A percentile compares a stretch with the other conserved stretches of the same genome.
Conservation (phyloP, 768 basidiomycete species). For the Lactifluus subvellereus region DNA sequence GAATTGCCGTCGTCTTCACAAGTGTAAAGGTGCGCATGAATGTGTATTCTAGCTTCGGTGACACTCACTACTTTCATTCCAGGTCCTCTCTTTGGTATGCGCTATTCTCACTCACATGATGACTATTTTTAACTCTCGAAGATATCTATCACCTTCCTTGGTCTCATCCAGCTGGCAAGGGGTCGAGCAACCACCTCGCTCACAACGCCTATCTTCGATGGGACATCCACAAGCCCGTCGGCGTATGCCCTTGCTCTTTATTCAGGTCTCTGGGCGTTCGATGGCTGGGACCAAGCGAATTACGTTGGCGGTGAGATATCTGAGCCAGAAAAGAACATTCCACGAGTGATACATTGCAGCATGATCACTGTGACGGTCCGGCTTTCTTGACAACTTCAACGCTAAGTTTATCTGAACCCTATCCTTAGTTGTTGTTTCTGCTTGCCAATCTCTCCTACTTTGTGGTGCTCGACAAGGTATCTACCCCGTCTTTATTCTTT, state of each 20-base stretch:
- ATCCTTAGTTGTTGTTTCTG: slow-evolving; percentile 60
- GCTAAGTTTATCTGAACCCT: slow-evolving; percentile 15
- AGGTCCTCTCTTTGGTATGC: slow-evolving; percentile 65
- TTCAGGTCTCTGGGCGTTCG: slow-evolving; percentile 92
- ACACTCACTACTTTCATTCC: not conserved
- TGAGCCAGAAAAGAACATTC: slow-evolving; percentile 79
- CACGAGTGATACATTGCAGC: slow-evolving; percentile 83
- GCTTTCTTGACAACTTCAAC: slow-evolving; percentile 10
- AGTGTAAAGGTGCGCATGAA: slow-evolving; percentile 61
- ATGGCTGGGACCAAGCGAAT: slow-evolving; percentile 93
- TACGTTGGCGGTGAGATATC: slow-evolving; percentile 88
- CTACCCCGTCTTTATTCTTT: not conserved
- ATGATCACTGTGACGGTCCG: slow-evolving; percentile 77
- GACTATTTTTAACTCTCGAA: slow-evolving; percentile 29
- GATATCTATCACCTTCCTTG: slow-evolving; percentile 71
- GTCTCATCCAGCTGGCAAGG: slow-evolving; percentile 67
- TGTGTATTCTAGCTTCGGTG: too few species aligned
- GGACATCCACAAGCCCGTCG: slow-evolving; percentile 72
- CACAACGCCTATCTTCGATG: slow-evolving; percentile 59
- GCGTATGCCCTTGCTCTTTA: slow-evolving; percentile 91
- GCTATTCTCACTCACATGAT: not conserved
- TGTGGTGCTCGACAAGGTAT: slow-evolving; percentile 80
- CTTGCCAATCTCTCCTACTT: slow-evolving; percentile 88
- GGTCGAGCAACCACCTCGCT: slow-evolving; percentile 69
- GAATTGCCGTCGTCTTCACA: slow-evolving; percentile 84